Percentiles rank a stretch among this genome's conserved stretches.
phyloP scores from a whole-genome alignment of 2,329 filamentous ascomycete genomes.

The Fonsecaea multimorphosa region DNA sequence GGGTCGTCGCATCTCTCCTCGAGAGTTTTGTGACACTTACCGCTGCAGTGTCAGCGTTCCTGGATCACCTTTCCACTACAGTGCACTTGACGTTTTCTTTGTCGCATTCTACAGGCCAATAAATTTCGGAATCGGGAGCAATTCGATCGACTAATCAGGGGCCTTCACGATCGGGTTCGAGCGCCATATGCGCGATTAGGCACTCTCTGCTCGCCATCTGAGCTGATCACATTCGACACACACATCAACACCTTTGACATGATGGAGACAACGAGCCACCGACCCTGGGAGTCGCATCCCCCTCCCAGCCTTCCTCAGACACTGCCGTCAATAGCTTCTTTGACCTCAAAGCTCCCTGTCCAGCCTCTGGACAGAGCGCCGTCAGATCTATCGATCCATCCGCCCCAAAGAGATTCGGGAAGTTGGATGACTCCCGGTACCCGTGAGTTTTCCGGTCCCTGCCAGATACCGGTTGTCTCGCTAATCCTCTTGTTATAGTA shows the following conservation, averaged over 20 bases:
- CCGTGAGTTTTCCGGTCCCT: conserved; percentile 49
- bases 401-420: conserved; percentile 62
- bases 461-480: conserved; percentile 13
- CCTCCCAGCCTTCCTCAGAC: conserved; percentile 49
- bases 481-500: conserved; percentile 26
- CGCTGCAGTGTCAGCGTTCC: conserved; percentile 26
- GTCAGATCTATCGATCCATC: conserved; percentile 51
- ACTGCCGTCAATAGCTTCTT: conserved; percentile 55
- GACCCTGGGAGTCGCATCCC: conserved; percentile 53
- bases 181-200: conserved; percentile 29
- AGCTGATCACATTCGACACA: conserved; percentile 30
- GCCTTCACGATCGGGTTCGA: conserved; percentile 14
- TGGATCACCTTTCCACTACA: conserved; percentile 19
- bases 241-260: conserved; percentile 22
- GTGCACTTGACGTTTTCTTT: conserved; percentile 21
- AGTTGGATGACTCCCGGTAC: conserved; percentile 66
- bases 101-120: conserved; percentile 22
- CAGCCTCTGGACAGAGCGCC: conserved; percentile 49
- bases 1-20: conserved; percentile 12
- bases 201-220: conserved; percentile 24
- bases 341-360: conserved; percentile 52
- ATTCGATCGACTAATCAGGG: conserved; percentile 27
- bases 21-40: conserved; percentile 28
- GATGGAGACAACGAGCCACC: conserved; percentile 51
- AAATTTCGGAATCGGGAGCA: conserved; percentile 14